These are phyloP conservation scores for Alternaria postmessia DNA, from an alignment of 2,329 filamentous ascomycete genomes.

Conservation along the genomic window DNA sequence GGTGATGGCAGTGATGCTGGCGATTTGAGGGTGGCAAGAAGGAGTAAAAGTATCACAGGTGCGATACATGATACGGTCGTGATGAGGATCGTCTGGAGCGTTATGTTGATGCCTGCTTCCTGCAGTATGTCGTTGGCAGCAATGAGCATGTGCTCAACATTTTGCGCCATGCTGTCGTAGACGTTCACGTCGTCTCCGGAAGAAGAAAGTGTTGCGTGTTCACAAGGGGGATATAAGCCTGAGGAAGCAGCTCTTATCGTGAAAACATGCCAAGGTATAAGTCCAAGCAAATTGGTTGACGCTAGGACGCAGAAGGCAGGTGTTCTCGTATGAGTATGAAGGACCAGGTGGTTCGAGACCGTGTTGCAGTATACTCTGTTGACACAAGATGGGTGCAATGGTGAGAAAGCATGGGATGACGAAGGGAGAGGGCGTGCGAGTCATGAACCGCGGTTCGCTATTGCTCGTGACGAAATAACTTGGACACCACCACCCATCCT, in stretches of 20 bases:
- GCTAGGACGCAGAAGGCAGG: constrained; percentile 24
- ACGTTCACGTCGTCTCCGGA: background rate
- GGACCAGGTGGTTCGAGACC: background rate
- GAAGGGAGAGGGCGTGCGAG: constrained; percentile 29
- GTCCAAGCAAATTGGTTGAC: constrained; percentile 8
- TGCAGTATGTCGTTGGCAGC: constrained; percentile 18
- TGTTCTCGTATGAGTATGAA: constrained; percentile 3
- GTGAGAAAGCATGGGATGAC: background rate
- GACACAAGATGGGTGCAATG: background rate
- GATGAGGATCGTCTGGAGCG: constrained; percentile 27
- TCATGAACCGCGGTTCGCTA: constrained; percentile 31
- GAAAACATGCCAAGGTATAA: constrained; percentile 18
- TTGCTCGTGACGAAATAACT: constrained; percentile 33
- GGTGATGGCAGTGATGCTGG: constrained; percentile 37
- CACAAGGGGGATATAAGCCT: constrained; percentile 4
- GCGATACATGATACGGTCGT: constrained; percentile 24
- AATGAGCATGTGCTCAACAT: constrained; percentile 26
- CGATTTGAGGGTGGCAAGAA: constrained; percentile 34
- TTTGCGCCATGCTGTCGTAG: constrained; percentile 24
- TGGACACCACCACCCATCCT: constrained; percentile 9
- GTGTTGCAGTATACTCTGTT: background rate
- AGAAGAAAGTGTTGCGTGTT: constrained; percentile 9
- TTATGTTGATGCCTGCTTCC: constrained; percentile 22
- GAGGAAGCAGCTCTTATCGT: constrained; percentile 25
- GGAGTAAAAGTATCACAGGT: constrained; percentile 32